Conservation (phyloP, 495 filamentous ascomycete species). For the Penicillium daleae region DNA sequence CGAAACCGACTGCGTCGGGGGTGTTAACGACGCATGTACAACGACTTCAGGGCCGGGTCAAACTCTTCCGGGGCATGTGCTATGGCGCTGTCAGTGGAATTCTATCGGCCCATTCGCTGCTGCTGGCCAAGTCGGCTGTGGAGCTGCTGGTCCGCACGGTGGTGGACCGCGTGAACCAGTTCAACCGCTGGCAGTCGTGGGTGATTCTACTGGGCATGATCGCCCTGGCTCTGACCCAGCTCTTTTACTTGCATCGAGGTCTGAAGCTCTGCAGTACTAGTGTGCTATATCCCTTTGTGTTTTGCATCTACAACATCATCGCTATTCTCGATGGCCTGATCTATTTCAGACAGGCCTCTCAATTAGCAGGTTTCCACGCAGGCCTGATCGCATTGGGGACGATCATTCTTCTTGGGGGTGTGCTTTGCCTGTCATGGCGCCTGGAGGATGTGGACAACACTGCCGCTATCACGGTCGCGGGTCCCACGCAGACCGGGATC, state of each 20-base stretch:
- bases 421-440: slow-evolving; percentile 92
- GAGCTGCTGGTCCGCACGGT: slow-evolving; percentile 95
- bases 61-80: slow-evolving; percentile 83
- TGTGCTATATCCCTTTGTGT: slow-evolving; percentile 95
- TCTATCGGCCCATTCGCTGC: slow-evolving; percentile 87
- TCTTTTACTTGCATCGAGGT: slow-evolving; percentile 94
- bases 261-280: slow-evolving; percentile 94
- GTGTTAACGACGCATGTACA: slow-evolving; percentile 51
- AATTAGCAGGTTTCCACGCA: slow-evolving; percentile 74
- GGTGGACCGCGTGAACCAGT: slow-evolving; percentile 86
- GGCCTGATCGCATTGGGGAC: slow-evolving; percentile 88
- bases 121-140: slow-evolving; percentile 95
- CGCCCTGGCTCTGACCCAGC: slow-evolving; percentile 80
- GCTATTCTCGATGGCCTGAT: slow-evolving; percentile 97
- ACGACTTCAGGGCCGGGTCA: slow-evolving; percentile 54
- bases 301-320: slow-evolving; percentile 99
- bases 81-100: slow-evolving; percentile 92
- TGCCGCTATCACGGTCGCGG: slow-evolving; percentile 47
- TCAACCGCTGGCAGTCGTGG: slow-evolving; percentile 98
- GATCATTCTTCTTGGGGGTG: slow-evolving; percentile 79
- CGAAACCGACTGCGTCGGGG: slow-evolving; percentile 32
- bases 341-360: slow-evolving; percentile 88
- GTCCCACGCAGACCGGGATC: slow-evolving; percentile 44
- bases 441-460: slow-evolving; percentile 72
- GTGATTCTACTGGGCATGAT: slow-evolving; percentile 84